A percentile compares a stretch with the other conserved stretches of the same genome.
These are phyloP conservation scores for Galerina sulciceps DNA, from an alignment of 768 basidiomycete genomes.

Conservation along the genomic window DNA sequence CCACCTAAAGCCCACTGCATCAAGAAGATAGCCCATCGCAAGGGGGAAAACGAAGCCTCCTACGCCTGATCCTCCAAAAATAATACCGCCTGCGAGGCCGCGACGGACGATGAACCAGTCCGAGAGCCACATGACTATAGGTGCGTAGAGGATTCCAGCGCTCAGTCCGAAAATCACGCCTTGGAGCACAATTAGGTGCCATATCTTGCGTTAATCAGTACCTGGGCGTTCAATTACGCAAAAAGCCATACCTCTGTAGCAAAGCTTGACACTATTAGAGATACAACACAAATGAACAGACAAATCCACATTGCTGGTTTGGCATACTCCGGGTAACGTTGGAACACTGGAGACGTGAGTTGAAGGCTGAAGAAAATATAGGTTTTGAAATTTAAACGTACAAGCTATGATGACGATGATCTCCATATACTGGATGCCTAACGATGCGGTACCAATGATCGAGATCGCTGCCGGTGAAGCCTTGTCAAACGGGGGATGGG, in stretches of 20 bases:
- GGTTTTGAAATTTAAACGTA: not conserved
- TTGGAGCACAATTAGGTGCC: slow-evolving; percentile 13
- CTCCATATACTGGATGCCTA: slow-evolving; percentile 2
- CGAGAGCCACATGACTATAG: slow-evolving; percentile 15
- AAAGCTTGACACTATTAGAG: slow-evolving; percentile 13
- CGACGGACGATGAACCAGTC: slow-evolving; percentile 12
- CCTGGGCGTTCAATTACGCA: not conserved
- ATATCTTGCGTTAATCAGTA: not conserved
- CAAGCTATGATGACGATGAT: slow-evolving; percentile 4
- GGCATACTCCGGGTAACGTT: slow-evolving; percentile 14
- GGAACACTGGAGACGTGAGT: slow-evolving; percentile 3
- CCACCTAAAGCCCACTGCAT: slow-evolving; percentile 6
- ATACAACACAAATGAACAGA: slow-evolving; percentile 1
- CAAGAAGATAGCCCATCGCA: slow-evolving; percentile 9
- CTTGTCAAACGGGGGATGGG: not conserved
- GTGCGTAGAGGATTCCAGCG: slow-evolving; percentile 12
- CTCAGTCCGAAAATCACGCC: slow-evolving; percentile 13
- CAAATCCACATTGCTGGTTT: slow-evolving; percentile 13
- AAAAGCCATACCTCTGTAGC: slow-evolving; percentile 3
- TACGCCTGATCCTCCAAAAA: slow-evolving; percentile 13
- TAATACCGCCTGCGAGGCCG: slow-evolving; percentile 14
- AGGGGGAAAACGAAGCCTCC: slow-evolving; percentile 13
- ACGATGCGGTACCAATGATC: not conserved
- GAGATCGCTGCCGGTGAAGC: not conserved
- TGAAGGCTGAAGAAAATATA: not conserved